Evolutionary conservation across 345 rosid genomes (phyloP).

Genomic region (Citrus mangshanensis): DNA sequence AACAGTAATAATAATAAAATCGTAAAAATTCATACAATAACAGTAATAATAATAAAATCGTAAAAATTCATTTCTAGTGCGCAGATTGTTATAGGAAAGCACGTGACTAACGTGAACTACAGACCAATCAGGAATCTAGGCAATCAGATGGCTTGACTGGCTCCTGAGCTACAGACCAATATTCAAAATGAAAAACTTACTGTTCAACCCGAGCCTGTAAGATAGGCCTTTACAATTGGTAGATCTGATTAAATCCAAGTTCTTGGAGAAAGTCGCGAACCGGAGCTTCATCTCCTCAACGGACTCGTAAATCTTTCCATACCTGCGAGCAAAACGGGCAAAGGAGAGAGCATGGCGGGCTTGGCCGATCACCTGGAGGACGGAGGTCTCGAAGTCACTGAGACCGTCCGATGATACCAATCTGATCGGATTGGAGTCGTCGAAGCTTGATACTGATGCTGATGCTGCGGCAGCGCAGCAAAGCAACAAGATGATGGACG

Average conservation of each 20-base stretch:
- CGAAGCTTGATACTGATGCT: conserved; percentile 40
- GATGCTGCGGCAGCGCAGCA: conserved; percentile 36
- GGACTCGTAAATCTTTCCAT: conserved; percentile 67
- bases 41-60: too few relatives aligned
- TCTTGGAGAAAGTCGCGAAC: conserved; percentile 69
- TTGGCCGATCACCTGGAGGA: conserved; percentile 57
- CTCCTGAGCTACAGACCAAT: neutral
- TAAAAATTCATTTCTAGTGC: too few relatives aligned
- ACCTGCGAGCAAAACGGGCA: conserved; percentile 75
- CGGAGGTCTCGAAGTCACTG: conserved; percentile 48
- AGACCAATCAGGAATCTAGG: neutral
- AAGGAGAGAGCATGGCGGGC: conserved; percentile 58
- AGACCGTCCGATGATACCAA: conserved; percentile 61
- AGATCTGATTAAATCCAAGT: conserved; percentile 72
- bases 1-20: too few relatives aligned
- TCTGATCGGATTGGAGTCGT: conserved; percentile 65
- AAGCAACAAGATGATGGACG: conserved; percentile 33
- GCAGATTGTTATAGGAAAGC: too few relatives aligned
- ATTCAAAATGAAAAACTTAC: conserved; percentile 34
- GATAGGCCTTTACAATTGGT: conserved; percentile 59
- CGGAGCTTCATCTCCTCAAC: conserved; percentile 70
- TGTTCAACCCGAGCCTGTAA: conserved; percentile 67
- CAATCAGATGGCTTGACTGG: neutral
- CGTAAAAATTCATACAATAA: too few relatives aligned
- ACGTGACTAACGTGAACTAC: neutral